phyloP scores from a whole-genome alignment of 768 basidiomycete species.

The Tylopilus intermedius region DNA sequence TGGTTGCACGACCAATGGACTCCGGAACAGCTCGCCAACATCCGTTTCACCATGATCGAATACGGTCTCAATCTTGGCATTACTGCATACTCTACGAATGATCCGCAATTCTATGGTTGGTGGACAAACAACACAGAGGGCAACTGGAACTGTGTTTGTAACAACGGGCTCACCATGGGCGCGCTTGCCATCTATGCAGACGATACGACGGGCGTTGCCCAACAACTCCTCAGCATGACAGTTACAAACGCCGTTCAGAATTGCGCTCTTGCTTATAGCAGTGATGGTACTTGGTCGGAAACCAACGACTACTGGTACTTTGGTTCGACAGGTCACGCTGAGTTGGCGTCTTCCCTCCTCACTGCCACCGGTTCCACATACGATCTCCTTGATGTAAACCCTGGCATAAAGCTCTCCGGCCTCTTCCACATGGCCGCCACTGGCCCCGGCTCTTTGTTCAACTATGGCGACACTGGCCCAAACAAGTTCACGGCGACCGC shows the following conservation, averaged over 20 bases:
- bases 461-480: conserved; percentile 59
- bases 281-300: conserved; percentile 90
- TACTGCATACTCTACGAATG: conserved; percentile 40
- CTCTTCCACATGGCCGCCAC: conserved; percentile 85
- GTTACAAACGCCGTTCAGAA: conserved; percentile 71
- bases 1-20: conserved; percentile 90
- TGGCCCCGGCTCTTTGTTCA: conserved; percentile 83
- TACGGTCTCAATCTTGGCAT: conserved; percentile 73
- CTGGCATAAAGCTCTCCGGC: conserved; percentile 68
- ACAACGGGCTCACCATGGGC: conserved; percentile 82
- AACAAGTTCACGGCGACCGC: conserved; percentile 96
- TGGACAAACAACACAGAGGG: conserved; percentile 71
- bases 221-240: conserved; percentile 60
- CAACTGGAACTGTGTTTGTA: conserved; percentile 99
- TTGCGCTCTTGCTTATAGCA: conserved; percentile 58
- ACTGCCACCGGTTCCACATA: conserved; percentile 84
- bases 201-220: conserved; percentile 69
- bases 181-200: conserved; percentile 88
- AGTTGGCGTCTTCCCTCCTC: conserved; percentile 77
- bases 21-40: conserved; percentile 60
- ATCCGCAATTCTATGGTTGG: conserved; percentile 54
- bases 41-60: conserved; percentile 67
- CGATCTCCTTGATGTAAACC: conserved; percentile 64
- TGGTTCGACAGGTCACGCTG: conserved; percentile 85
- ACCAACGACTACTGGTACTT: conserved; percentile 96